phyloP scores from a whole-genome alignment of 2,329 filamentous ascomycete species.

The Xylaria polymorpha region DNA sequence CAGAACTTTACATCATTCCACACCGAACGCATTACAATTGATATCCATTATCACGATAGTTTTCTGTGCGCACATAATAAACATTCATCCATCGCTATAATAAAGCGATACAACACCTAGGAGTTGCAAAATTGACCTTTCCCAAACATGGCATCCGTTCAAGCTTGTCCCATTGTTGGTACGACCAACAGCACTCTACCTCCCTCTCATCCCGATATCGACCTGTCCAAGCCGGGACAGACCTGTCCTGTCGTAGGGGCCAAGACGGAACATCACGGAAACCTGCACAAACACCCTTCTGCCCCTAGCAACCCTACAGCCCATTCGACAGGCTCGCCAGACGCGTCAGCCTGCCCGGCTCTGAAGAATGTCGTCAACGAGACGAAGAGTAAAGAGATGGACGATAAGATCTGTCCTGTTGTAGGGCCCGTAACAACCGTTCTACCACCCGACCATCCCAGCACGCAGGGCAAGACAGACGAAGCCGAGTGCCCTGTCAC shows the following conservation, averaged over 20 bases:
- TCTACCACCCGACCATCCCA: constrained; percentile 56
- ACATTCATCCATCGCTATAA: background rate
- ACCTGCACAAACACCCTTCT: constrained; percentile 55
- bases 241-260: constrained; percentile 57
- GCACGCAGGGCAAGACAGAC: constrained; percentile 46
- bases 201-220: constrained; percentile 55
- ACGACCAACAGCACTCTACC: constrained; percentile 57
- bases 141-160: constrained; percentile 48
- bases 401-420: constrained; percentile 57
- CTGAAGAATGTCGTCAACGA: constrained; percentile 52
- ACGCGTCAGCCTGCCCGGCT: constrained; percentile 55
- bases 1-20: background rate
- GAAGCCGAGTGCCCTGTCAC: constrained; percentile 55
- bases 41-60: background rate
- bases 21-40: background rate
- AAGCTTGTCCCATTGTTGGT: constrained; percentile 56
- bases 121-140: background rate
- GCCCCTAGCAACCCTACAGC: constrained; percentile 47
- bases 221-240: constrained; percentile 55
- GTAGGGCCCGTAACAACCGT: constrained; percentile 57
- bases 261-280: constrained; percentile 56
- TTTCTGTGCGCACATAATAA: background rate
- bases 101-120: constrained; percentile 16
- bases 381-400: constrained; percentile 55
- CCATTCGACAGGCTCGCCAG: constrained; percentile 44